Conservation (phyloP, 768 basidiomycete genomes). For the Boletus pseudopeckii region DNA sequence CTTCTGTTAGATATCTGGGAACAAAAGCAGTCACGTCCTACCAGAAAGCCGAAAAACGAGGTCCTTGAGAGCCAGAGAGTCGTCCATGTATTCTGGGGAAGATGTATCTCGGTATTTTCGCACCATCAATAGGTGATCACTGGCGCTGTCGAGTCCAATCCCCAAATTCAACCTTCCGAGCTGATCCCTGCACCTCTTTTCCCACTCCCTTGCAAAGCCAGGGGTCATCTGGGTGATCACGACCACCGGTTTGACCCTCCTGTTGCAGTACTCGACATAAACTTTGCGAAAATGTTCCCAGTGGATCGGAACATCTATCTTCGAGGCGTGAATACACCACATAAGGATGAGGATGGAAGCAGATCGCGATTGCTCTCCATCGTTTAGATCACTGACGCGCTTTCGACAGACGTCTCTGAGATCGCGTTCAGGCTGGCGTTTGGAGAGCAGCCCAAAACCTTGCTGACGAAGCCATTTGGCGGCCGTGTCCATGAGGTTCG, state of each 20-base stretch:
- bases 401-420: conserved; percentile 18
- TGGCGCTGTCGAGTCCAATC: neutral
- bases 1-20: neutral
- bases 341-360: conserved; percentile 17
- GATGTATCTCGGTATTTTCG: conserved; percentile 11
- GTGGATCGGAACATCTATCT: conserved; percentile 25
- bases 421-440: conserved; percentile 20
- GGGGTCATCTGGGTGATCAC: conserved; percentile 26
- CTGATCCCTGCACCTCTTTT: conserved; percentile 18
- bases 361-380: conserved; percentile 5
- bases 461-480: conserved; percentile 22
- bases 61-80: conserved; percentile 16
- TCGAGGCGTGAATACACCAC: conserved; percentile 31
- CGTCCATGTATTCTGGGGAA: conserved; percentile 18
- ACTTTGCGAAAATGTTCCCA: conserved; percentile 28
- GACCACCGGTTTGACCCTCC: conserved; percentile 24
- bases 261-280: conserved; percentile 24
- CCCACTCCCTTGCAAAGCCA: conserved; percentile 12
- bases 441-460: conserved; percentile 14
- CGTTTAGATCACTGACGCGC: conserved; percentile 12
- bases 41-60: conserved; percentile 16
- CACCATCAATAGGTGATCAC: conserved; percentile 13
- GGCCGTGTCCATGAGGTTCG: conserved; percentile 19
- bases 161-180: conserved; percentile 11
- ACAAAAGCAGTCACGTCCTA: neutral